phyloP scores from a whole-genome alignment of 345 rosid species.

The Triadica sebifera region DNA sequence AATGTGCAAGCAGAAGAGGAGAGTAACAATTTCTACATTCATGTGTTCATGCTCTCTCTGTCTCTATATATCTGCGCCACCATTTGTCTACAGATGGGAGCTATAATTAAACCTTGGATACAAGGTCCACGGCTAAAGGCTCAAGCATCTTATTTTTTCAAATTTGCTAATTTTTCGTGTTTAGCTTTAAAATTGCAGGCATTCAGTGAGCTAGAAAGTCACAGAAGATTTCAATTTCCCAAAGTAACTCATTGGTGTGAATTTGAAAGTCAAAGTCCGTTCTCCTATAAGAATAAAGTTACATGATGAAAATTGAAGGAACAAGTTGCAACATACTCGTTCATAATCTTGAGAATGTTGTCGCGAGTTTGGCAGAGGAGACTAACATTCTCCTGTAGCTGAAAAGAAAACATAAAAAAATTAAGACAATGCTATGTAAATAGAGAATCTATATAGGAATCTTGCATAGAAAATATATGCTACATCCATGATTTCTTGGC shows the following conservation, averaged over 20 bases:
- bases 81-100: background rate
- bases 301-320: background rate
- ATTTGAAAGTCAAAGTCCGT: background rate
- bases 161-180: background rate
- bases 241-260: background rate
- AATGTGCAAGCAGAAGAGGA: background rate
- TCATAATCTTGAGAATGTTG: conserved; percentile 38
- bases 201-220: background rate
- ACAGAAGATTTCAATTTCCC: background rate
- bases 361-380: conserved; percentile 42
- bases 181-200: background rate
- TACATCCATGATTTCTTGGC: background rate
- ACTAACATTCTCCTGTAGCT: conserved; percentile 41
- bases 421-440: conserved; percentile 24
- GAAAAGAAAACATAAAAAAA: conserved; percentile 16
- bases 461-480: background rate
- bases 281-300: background rate
- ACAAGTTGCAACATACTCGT: conserved; percentile 35
- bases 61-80: no score
- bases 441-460: conserved; percentile 1
- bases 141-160: background rate
- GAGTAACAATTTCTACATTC: background rate
- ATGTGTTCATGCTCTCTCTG: no score
- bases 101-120: background rate
- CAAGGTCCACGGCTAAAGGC: background rate